Percentiles rank a stretch among this genome's conserved stretches.
These are phyloP conservation scores for Phytophthora pisi DNA, from an alignment of 352 stramenopile species.

Conservation along the genomic window DNA sequence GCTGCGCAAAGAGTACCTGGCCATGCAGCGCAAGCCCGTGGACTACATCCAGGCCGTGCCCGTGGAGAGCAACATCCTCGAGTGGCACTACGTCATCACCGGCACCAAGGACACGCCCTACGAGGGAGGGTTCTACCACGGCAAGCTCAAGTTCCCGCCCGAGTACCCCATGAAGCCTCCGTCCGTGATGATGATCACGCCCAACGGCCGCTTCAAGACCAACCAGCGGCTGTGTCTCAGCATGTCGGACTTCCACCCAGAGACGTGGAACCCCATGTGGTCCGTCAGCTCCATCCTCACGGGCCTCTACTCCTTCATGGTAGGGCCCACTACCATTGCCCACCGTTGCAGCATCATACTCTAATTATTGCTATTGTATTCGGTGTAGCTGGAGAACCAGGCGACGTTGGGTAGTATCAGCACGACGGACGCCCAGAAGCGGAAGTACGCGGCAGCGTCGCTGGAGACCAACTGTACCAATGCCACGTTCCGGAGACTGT, in stretches of 20 bases:
- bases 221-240: slow-evolving; percentile 94
- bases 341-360: neutral
- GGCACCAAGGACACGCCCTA: slow-evolving; percentile 77
- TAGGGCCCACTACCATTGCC: slow-evolving; percentile 18
- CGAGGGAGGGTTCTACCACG: slow-evolving; percentile 92
- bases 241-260: slow-evolving; percentile 96
- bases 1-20: slow-evolving; percentile 92
- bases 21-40: slow-evolving; percentile 90
- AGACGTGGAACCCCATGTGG: slow-evolving; percentile 98
- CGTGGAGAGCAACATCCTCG: slow-evolving; percentile 93
- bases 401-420: slow-evolving; percentile 90
- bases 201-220: slow-evolving; percentile 94
- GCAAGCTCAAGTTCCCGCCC: slow-evolving; percentile 92
- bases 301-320: slow-evolving; percentile 96
- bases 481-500: slow-evolving; percentile 85
- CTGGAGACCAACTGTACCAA: slow-evolving; percentile 86
- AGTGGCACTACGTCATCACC: slow-evolving; percentile 96
- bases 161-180: slow-evolving; percentile 97
- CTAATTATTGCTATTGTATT: neutral
- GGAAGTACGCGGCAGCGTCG: slow-evolving; percentile 80
- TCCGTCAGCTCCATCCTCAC: slow-evolving; percentile 95
- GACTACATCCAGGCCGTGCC: slow-evolving; percentile 91
- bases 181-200: slow-evolving; percentile 95
- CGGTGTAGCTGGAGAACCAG: slow-evolving; percentile 68
- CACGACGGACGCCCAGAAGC: slow-evolving; percentile 82